These are phyloP conservation scores for Cercospora berteroae DNA, from an alignment of 2,329 filamentous ascomycete genomes.

Conservation along the genomic window DNA sequence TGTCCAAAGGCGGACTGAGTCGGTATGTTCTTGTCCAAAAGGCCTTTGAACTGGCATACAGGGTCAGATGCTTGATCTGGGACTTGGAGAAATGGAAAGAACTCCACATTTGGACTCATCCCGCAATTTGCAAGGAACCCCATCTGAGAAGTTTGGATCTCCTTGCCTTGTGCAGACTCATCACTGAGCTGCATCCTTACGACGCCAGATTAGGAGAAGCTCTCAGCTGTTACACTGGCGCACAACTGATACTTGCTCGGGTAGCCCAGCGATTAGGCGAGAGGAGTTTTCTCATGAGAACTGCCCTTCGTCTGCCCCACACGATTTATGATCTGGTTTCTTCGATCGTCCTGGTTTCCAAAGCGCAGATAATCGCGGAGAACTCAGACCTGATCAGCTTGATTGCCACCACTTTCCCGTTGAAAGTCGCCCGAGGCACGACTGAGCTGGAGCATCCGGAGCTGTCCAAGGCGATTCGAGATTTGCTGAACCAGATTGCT, in stretches of 20 bases:
- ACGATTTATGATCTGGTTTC: constrained; percentile 11
- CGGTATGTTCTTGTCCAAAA: constrained; percentile 9
- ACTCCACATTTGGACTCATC: constrained; percentile 4
- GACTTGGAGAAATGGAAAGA: constrained; percentile 15
- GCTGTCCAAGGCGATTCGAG: not conserved
- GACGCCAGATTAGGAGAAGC: constrained; percentile 10
- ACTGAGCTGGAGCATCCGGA: constrained; percentile 3
- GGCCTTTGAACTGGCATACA: constrained; percentile 8
- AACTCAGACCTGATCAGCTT: constrained; percentile 9
- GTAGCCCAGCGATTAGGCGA: constrained; percentile 9
- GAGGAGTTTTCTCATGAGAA: constrained; percentile 8
- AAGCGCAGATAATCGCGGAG: constrained; percentile 7
- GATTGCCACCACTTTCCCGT: constrained; percentile 9
- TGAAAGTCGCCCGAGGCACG: constrained; percentile 13
- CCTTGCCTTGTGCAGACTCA: constrained; percentile 11
- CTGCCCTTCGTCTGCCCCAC: constrained; percentile 10
- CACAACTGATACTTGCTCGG: constrained; percentile 13
- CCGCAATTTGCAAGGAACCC: not conserved
- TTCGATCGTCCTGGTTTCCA: constrained; percentile 11
- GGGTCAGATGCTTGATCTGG: constrained; percentile 8
- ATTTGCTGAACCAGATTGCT: not conserved
- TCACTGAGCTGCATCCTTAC: constrained; percentile 1
- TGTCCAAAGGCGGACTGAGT: not conserved
- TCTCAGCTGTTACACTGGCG: constrained; percentile 14
- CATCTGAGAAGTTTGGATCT: constrained; percentile 1